phyloP scores from a whole-genome alignment of 2,329 filamentous ascomycete species.

The Talaromyces sp. region DNA sequence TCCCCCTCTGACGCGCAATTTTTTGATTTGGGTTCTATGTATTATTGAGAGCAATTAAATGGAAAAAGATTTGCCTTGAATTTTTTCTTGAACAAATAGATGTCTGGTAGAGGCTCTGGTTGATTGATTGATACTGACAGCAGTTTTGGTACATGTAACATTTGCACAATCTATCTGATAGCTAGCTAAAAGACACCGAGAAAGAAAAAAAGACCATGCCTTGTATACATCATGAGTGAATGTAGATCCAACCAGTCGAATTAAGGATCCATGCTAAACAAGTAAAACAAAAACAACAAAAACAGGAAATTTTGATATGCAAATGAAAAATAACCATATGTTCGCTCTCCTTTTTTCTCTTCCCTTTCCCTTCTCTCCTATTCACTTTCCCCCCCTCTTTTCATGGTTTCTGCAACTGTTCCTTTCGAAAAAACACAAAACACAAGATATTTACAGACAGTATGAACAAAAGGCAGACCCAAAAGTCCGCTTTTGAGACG shows the following conservation, averaged over 20 bases:
- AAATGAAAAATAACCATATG: background rate
- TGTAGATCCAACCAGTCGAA: background rate
- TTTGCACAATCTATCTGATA: background rate
- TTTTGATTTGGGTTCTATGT: slow-evolving; percentile 6
- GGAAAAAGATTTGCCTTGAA: background rate
- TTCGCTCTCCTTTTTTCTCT: background rate
- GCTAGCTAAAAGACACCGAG: background rate
- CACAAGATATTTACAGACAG: slow-evolving; percentile 53
- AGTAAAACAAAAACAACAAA: background rate
- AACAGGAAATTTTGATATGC: background rate
- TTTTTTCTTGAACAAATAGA: too few species aligned
- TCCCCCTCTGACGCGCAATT: background rate
- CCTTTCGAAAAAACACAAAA: slow-evolving; percentile 43
- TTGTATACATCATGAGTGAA: background rate
- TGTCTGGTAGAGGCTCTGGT: too few species aligned
- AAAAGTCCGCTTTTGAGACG: slow-evolving; percentile 17
- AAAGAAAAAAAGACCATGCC: background rate
- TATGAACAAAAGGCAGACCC: slow-evolving; percentile 44
- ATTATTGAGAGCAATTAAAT: slow-evolving; percentile 7
- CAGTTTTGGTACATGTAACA: background rate
- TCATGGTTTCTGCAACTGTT: slow-evolving; percentile 22
- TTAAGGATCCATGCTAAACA: background rate
- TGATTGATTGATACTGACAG: background rate
- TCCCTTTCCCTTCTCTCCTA: background rate
- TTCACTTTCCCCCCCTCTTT: background rate